Base-by-base conservation (phyloP, 768 basidiomycete species). In the Trametes punicea region DNA sequence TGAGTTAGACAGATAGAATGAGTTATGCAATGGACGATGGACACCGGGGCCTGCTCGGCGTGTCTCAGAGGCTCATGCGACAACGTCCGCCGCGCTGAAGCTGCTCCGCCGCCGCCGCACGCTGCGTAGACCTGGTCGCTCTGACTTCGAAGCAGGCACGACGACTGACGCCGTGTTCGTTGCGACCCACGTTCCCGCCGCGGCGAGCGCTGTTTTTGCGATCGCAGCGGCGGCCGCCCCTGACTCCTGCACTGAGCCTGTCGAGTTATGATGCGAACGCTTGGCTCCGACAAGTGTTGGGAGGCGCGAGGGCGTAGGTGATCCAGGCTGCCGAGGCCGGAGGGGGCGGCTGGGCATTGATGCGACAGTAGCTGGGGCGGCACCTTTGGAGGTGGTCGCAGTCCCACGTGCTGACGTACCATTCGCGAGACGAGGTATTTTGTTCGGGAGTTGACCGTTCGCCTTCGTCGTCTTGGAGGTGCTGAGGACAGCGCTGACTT, bases 61-160 rank as follows among this genome's bases (percentile, higher is more conserved):
- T 23, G 16, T 26, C 36, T 31, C 9, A 27, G 9, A 45, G 44
- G 41, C 45, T 73, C 74, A 93, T 65, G 88, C 90, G 57, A 92
- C 82, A 20, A 93, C 85, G 68, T 93, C 91, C 3, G 88, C 90
- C 53, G 85, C 78, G 67, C 92, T 93, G 70, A 93, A 93, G 64
- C 92, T 93, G 67, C 91, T 93, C 56, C 91, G 77, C 66, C 91
- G 75, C 59, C 89, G 80, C 61, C 90, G 78, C 46, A 90, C 81
- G 39, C 76, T 86, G 49, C 91, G 78, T 58, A 91, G 72, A 1
- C 85, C 83, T 7, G 91, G 91, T 34, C 90, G 82, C 60, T 81
- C 85, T 1, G 83, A 78, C 69, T 88, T 92, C 34, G 83, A 81
- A 15, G 80, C 81, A 18, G 88, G 84, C 13, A 84, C 81, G 36